Evolutionary conservation across 2,329 filamentous ascomycete genomes (phyloP), one percentile per base, ranked within the genome.

Genomic region (Fusarium caatingaense): DNA sequence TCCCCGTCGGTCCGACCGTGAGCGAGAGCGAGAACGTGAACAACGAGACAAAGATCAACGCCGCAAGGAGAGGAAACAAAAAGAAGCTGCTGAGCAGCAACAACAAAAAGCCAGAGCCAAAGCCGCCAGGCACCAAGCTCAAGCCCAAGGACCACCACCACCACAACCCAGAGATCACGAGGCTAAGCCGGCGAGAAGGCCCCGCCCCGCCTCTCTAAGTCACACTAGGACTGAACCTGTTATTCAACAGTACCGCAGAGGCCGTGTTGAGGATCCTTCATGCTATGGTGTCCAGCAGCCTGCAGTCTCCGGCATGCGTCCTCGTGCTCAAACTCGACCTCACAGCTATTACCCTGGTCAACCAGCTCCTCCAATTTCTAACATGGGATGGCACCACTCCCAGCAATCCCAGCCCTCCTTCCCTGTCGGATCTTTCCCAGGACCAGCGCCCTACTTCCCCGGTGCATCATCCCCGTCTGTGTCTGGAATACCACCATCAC

Each of bases 291-390:
- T 80, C 32, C 76, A 78, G 56, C 78, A 80, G 53, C 74, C 80
- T 49, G 78, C 78, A 6, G 62, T 71, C 11, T 74, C 78, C 6
- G 72, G 68, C 42, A 67, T 69, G 46, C 77, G 78, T 25, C 80
- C 78, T 20, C 76, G 78, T 47, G 77, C 79, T 32, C 75, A 76
- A 37, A 74, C 77, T 27, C 73, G 80, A 21, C 78, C 80, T 30
- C 75, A 77, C 23, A 81, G 77, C 64, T 81, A 80, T 64, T 80
- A 80, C 40, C 76, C 75, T 37, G 78, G 77, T 23, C 78, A 80
- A 56, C 60, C 70, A 18, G 68, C 65, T 6, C 64, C 71, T n/a
- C 73, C 71, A 18, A 74, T 76, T 58, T 64, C 68, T 30, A 72
- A 71, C 50, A 69, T 76, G 45, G 63, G 69, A 25, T 80, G 74